Percentiles rank a stretch among this genome's conserved stretches.
Conservation (phyloP, 257 asterid species). For the Petunia secreta region DNA sequence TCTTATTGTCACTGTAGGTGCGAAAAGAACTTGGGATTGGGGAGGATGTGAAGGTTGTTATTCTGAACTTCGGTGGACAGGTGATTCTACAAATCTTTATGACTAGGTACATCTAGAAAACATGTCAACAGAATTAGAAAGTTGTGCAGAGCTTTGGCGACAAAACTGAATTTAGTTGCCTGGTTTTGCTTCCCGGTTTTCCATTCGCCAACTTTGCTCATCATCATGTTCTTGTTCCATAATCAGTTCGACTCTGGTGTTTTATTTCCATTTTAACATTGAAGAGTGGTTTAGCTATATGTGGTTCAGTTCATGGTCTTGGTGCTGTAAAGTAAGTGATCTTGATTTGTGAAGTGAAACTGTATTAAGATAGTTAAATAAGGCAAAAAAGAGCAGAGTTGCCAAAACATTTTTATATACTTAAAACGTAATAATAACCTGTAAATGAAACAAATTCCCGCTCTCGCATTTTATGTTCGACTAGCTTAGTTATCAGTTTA, state of each 20-base stretch:
- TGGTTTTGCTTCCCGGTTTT: not conserved
- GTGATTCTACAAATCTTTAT: constrained; percentile 40
- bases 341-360: constrained; percentile 7
- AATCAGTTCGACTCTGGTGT: constrained; percentile 6
- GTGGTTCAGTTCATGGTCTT: not conserved
- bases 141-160: not conserved
- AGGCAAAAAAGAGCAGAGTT: not conserved
- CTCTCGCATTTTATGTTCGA: not conserved
- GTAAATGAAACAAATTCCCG: not conserved
- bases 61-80: constrained; percentile 99
- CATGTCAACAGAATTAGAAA: not conserved
- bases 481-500: not conserved
- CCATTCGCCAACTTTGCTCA: not conserved
- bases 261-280: not conserved
- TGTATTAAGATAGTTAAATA: not conserved
- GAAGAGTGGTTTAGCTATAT: constrained; percentile 12
- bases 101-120: not conserved
- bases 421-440: not conserved
- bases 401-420: not conserved
- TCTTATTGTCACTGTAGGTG: constrained; percentile 50
- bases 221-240: constrained; percentile 3
- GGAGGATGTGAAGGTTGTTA: constrained; percentile 79
- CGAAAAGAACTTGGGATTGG: constrained; percentile 82
- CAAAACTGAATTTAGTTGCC: not conserved
- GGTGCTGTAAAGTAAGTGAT: not conserved